These are phyloP conservation scores for Haplographium delicatum DNA, from an alignment of 495 filamentous ascomycete species.

Conservation along the genomic window DNA sequence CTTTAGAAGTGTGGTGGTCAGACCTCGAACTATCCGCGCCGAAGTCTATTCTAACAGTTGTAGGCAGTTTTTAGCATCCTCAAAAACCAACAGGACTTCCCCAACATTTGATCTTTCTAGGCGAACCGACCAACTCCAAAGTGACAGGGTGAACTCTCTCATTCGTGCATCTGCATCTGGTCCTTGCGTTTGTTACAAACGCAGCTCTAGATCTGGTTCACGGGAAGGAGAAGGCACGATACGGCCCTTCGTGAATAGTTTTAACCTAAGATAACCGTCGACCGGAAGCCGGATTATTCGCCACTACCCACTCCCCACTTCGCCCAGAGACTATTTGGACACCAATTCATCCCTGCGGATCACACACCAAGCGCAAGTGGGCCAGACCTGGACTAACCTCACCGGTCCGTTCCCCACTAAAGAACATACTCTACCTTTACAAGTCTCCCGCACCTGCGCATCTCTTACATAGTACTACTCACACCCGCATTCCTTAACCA, in stretches of 20 bases:
- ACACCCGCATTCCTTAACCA: neutral
- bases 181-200: too few relatives aligned
- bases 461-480: slow-evolving; percentile 10
- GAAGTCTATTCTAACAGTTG: slow-evolving; percentile 9
- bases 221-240: slow-evolving; percentile 9
- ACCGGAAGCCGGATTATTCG: slow-evolving; percentile 1
- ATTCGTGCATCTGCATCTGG: too few relatives aligned
- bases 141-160: too few relatives aligned
- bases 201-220: neutral
- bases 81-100: neutral
- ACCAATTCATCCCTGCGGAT: slow-evolving; percentile 4
- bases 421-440: slow-evolving; percentile 11
- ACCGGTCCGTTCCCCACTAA: slow-evolving; percentile 16
- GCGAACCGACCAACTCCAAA: neutral
- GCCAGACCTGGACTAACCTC: slow-evolving; percentile 7
- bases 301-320: neutral
- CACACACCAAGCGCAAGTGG: neutral
- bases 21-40: neutral
- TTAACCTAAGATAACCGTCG: neutral
- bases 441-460: slow-evolving; percentile 4
- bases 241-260: slow-evolving; percentile 3
- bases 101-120: neutral
- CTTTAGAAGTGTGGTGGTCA: neutral
- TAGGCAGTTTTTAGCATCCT: too few relatives aligned
- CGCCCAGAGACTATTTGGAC: neutral